A percentile compares a stretch with the other conserved stretches of the same genome.
These are phyloP conservation scores for Oryza coarctata DNA, from an alignment of 176 grass and related monocot species.

Conservation along the genomic window DNA sequence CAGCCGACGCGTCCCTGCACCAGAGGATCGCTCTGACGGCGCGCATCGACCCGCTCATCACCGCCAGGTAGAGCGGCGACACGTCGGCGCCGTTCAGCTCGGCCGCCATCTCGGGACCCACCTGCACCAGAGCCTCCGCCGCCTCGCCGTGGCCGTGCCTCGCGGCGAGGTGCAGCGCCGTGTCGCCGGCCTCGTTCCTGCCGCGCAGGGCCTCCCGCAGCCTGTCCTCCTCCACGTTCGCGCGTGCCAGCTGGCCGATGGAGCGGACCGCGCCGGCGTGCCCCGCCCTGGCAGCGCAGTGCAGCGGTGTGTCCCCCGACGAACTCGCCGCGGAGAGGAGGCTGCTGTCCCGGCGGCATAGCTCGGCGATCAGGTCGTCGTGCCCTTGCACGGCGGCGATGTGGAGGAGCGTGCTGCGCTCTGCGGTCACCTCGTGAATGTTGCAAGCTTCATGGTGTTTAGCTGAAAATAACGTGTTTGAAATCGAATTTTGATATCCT, in stretches of 20 bases:
- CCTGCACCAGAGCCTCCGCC: conserved; percentile 19
- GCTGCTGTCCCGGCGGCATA: not conserved
- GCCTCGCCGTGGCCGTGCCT: not conserved
- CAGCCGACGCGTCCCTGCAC: not conserved
- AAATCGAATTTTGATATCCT: not conserved
- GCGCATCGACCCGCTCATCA: conserved; percentile 19
- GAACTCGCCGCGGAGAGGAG: conserved; percentile 25
- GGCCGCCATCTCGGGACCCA: conserved; percentile 8
- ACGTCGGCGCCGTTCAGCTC: conserved; percentile 10
- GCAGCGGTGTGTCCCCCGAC: conserved; percentile 46
- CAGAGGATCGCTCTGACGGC: not conserved
- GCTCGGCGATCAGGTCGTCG: conserved; percentile 11
- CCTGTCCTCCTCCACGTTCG: not conserved
- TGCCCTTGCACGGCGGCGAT: conserved; percentile 37
- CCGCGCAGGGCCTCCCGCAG: not conserved
- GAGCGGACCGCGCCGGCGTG: not conserved
- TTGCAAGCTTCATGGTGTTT: not conserved
- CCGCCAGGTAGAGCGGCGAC: conserved; percentile 50
- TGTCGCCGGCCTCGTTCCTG: conserved; percentile 32
- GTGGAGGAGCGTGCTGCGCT: conserved; percentile 43
- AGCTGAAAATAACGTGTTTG: not conserved
- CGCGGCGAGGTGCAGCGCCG: conserved; percentile 44
- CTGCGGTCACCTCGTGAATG: conserved; percentile 25
- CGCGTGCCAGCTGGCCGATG: not conserved
- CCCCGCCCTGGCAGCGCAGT: conserved; percentile 26